Conservation (phyloP, 768 basidiomycete species). For the Collybia nuda region DNA sequence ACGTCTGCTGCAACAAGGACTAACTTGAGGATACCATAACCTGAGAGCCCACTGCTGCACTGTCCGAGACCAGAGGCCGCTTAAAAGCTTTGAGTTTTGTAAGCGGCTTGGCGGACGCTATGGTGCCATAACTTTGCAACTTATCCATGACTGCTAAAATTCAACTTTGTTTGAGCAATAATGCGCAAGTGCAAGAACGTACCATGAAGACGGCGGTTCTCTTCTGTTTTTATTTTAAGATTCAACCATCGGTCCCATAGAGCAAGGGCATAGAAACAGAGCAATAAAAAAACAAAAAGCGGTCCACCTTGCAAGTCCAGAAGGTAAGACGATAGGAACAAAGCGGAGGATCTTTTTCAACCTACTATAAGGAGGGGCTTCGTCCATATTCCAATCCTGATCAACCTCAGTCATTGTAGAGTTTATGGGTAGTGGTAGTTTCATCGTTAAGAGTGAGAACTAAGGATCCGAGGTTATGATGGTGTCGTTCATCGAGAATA, state of each 20-base stretch:
- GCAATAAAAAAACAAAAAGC: conserved; percentile 24
- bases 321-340: too few relatives aligned
- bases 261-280: conserved; percentile 33
- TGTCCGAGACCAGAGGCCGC: too few relatives aligned
- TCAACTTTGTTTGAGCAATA: not conserved
- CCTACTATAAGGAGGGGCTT: not conserved
- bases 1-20: too few relatives aligned
- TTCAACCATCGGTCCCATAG: conserved; percentile 37
- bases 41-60: too few relatives aligned
- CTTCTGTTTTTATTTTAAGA: conserved; percentile 23
- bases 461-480: too few relatives aligned
- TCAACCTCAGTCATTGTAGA: not conserved
- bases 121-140: not conserved
- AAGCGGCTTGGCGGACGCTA: not conserved
- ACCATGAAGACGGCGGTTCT: conserved; percentile 13
- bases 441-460: not conserved
- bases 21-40: too few relatives aligned
- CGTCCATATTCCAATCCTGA: not conserved
- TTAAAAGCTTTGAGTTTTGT: too few relatives aligned
- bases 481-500: too few relatives aligned
- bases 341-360: not conserved
- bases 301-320: conserved; percentile 15
- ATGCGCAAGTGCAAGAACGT: not conserved
- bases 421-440: not conserved
- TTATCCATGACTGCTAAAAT: not conserved